phyloP scores from a whole-genome alignment of 2,329 filamentous ascomycete genomes.

The Shiraia bambusicola region DNA sequence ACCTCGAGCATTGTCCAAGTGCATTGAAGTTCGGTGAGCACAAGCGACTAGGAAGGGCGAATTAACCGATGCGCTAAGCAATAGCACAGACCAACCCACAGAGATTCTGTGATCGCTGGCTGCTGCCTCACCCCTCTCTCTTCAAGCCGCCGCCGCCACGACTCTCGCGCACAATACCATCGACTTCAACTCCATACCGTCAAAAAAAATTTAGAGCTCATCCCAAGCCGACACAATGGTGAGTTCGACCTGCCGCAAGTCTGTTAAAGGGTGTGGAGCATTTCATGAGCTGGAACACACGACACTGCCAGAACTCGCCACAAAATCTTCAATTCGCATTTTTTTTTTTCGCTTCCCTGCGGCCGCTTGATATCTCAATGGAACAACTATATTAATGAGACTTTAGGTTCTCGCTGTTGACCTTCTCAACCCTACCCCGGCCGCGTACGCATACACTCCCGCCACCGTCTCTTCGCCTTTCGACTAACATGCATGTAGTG shows the following conservation, averaged over 20 bases:
- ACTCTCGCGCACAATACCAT: conserved; percentile 38
- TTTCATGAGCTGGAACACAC: conserved; percentile 29
- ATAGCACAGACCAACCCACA: conserved; percentile 1
- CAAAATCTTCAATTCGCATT: conserved; percentile 27
- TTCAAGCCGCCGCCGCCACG: conserved; percentile 37
- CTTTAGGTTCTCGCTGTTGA: conserved; percentile 98
- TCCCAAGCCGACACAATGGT: conserved; percentile 45
- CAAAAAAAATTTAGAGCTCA: conserved; percentile 32
- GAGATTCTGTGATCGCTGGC: conserved; percentile 5
- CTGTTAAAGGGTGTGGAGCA: conserved; percentile 8
- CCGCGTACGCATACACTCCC: conserved; percentile 55
- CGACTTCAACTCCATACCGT: conserved; percentile 34
- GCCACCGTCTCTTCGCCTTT: conserved; percentile 11
- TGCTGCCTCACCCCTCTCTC: conserved; percentile 17
- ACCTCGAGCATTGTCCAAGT: too few relatives aligned
- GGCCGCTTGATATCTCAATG: conserved; percentile 15
- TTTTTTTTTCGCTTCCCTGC: conserved; percentile 15
- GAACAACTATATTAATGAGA: conserved; percentile 13
- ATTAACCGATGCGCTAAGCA: conserved; percentile 12
- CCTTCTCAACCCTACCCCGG: conserved; percentile 97
- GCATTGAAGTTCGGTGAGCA: neutral
- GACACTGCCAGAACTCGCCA: conserved; percentile 37
- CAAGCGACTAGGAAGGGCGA: neutral
- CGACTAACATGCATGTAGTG: conserved; percentile 49
- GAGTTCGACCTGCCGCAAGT: conserved; percentile 26